A percentile compares a stretch with the other conserved stretches of the same genome.
Evolutionary conservation across 352 stramenopile genomes (phyloP).

Genomic region (Pythium vanterpoolii): DNA sequence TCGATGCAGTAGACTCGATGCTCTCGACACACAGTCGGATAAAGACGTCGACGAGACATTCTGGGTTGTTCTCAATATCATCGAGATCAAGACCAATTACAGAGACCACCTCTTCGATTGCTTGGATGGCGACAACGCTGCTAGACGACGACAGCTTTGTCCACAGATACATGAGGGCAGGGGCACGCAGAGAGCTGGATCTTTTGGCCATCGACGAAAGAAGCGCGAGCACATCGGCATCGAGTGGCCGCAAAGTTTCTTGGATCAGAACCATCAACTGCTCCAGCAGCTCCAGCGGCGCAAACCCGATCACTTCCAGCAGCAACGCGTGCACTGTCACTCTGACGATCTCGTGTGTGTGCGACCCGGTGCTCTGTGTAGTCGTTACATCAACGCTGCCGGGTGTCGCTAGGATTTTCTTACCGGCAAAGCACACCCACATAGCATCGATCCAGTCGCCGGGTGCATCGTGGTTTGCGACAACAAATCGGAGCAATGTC

Average conservation of each 20-base stretch:
- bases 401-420: not conserved
- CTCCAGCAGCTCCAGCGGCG: conserved; percentile 23
- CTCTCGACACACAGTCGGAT: conserved; percentile 14
- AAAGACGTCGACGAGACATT: conserved; percentile 10
- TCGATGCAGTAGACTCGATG: not conserved
- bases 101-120: conserved; percentile 18
- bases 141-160: conserved; percentile 7
- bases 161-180: conserved; percentile 48
- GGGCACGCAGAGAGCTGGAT: conserved; percentile 20
- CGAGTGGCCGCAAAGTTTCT: not conserved
- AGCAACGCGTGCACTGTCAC: conserved; percentile 43
- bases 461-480: not conserved
- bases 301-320: conserved; percentile 51
- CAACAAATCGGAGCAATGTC: conserved; percentile 61
- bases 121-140: conserved; percentile 2
- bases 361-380: not conserved
- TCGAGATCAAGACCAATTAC: conserved; percentile 14
- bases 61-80: not conserved
- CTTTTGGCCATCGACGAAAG: conserved; percentile 10
- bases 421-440: conserved; percentile 51
- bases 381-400: not conserved
- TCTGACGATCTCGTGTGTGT: conserved; percentile 47
- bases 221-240: conserved; percentile 5
- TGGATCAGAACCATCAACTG: conserved; percentile 31
- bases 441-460: conserved; percentile 45